Conservation (phyloP, 352 stramenopile species). For the Phytophthora sojae region DNA sequence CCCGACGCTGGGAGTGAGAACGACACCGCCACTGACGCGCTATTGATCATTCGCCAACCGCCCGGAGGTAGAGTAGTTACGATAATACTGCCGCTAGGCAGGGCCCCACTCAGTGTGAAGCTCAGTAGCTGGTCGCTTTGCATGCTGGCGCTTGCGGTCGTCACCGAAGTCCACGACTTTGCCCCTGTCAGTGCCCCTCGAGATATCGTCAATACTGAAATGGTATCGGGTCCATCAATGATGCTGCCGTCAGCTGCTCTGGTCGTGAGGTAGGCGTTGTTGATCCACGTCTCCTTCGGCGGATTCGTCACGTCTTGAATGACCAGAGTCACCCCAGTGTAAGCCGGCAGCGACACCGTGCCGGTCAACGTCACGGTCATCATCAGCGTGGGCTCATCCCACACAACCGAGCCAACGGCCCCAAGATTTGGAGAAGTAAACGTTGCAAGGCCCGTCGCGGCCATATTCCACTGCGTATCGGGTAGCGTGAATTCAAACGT, state of each 20-base stretch:
- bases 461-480: conserved; percentile 50
- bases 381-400: conserved; percentile 37
- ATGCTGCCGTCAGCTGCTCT: conserved; percentile 40
- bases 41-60: conserved; percentile 49
- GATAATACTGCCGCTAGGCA: conserved; percentile 62
- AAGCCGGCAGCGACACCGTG: conserved; percentile 32
- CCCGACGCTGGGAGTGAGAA: conserved; percentile 47
- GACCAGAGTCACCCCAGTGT: conserved; percentile 39
- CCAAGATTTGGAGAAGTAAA: conserved; percentile 50
- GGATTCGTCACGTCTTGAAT: conserved; percentile 55
- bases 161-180: conserved; percentile 48
- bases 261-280: conserved; percentile 50
- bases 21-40: conserved; percentile 17
- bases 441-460: conserved; percentile 28
- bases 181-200: conserved; percentile 41
- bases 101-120: conserved; percentile 51
- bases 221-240: conserved; percentile 57
- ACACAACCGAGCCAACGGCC: conserved; percentile 35
- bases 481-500: conserved; percentile 57
- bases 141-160: conserved; percentile 60
- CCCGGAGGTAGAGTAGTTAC: conserved; percentile 39
- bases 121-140: conserved; percentile 57
- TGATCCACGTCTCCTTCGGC: conserved; percentile 59
- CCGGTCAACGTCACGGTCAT: conserved; percentile 47
- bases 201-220: conserved; percentile 54